Base-by-base conservation (phyloP, 2,329 filamentous ascomycete genomes). In the Apiospora sp. region DNA sequence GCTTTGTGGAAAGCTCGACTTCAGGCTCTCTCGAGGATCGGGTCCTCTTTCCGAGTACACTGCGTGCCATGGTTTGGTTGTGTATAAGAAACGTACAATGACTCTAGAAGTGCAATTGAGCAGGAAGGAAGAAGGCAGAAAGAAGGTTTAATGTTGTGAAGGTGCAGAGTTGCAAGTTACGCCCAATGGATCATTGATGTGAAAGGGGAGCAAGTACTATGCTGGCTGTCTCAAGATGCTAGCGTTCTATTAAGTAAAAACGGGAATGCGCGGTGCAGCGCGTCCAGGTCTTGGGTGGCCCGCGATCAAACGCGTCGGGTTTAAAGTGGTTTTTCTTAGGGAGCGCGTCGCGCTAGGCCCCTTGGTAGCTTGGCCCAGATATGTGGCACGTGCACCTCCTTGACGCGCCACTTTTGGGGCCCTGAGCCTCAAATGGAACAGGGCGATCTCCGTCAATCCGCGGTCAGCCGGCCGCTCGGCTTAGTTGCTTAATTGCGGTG, bases 1-100 rank as follows among this genome's bases (percentile, higher is more conserved):
- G 83, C 76, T 90, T 90, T 54, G 81, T 77, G 58, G 86, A 84
- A 46, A 81, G 77, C 43, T 80, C 76, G 49, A 79, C 79, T 70
- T 80, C 79, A 79, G 77, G 77, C 48, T 81, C 76, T 67, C 77
- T 77, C 24, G 80, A 79, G 74, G 79, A 81, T 75, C 86, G 81
- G 70, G 83, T 64, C 34, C 68, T 41, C 48, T 70, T 70, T 41
- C 68, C 68, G 61, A 87, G 78, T 70, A 84, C 79, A 77, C 81
- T 81, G 76, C 76, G 74, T 46, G 75, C 75, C 79, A 80, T 80
- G 8, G 48, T 64, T 64, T 37, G 8, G 22, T 34, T 49, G 37
- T 30, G 19, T 49, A 22, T 24, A 43, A 54, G n/a, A 19, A 44
- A 58, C 49, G 58, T 64, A 19, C 34, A 64, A 34, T 41, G 58